A percentile compares a stretch with the other conserved stretches of the same genome.
phyloP scores from a whole-genome alignment of 768 basidiomycete genomes.

The Holtermannia corniformis region DNA sequence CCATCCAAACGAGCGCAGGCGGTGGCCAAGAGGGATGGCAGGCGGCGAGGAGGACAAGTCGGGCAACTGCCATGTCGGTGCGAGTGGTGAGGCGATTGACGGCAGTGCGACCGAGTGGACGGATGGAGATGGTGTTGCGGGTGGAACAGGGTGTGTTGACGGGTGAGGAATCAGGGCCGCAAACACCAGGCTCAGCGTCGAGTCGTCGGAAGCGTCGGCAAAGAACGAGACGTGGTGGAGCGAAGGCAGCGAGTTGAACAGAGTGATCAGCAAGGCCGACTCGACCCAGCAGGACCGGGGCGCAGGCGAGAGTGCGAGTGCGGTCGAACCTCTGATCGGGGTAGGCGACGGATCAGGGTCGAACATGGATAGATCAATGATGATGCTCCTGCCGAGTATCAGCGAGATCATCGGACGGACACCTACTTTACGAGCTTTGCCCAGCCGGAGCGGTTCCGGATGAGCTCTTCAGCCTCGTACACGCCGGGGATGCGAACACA shows the following conservation, averaged over 20 bases:
- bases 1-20: conserved; percentile 35
- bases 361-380: conserved; percentile 38
- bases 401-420: too few relatives aligned
- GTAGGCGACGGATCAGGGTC: conserved; percentile 19
- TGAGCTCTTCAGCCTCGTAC: conserved; percentile 19
- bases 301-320: background rate
- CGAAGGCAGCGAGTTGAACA: conserved; percentile 27
- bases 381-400: conserved; percentile 19
- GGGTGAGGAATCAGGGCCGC: conserved; percentile 27
- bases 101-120: conserved; percentile 18
- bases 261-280: conserved; percentile 23
- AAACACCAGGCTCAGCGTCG: conserved; percentile 30
- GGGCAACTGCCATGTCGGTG: conserved; percentile 1
- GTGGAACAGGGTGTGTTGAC: conserved; percentile 18
- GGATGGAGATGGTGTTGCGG: conserved; percentile 10
- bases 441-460: conserved; percentile 26
- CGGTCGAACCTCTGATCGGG: background rate
- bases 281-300: conserved; percentile 30
- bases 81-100: conserved; percentile 8
- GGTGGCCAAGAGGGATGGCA: conserved; percentile 13
- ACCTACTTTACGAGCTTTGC: conserved; percentile 33
- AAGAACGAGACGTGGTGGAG: conserved; percentile 37
- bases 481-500: conserved; percentile 31
- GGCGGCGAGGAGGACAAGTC: background rate
- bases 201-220: conserved; percentile 37